These are phyloP conservation scores for Myxozyma geophila DNA, from an alignment of 805 yeast species.

Conservation along the genomic window DNA sequence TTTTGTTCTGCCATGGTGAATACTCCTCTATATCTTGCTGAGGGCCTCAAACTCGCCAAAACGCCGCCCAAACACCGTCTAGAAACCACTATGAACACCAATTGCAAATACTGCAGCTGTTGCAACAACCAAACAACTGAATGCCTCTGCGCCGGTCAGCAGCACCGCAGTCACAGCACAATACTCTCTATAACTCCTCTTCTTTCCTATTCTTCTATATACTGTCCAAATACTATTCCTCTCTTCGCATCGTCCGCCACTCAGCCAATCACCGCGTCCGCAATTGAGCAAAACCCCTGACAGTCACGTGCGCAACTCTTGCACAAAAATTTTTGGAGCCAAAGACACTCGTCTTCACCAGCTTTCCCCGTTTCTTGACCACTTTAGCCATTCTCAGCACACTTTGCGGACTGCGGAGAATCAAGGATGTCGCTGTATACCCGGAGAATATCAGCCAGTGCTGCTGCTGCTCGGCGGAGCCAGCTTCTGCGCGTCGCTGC, in stretches of 20 bases:
- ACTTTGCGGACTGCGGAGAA: neutral
- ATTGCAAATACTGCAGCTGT: too few species aligned
- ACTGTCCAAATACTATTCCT: too few species aligned
- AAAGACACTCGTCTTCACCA: neutral
- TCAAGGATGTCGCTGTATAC: neutral
- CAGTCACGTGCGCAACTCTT: slow-evolving; percentile 6
- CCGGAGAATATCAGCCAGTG: neutral
- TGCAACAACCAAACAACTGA: too few species aligned
- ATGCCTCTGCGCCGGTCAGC: too few species aligned
- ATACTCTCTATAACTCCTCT: too few species aligned
- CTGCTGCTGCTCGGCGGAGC: neutral
- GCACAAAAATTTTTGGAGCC: neutral
- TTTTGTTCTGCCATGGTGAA: neutral
- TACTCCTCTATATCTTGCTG: neutral
- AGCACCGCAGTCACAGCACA: too few species aligned
- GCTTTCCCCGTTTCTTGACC: neutral
- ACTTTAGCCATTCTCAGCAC: neutral
- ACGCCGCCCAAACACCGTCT: too few species aligned
- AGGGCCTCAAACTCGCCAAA: neutral
- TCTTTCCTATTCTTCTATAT: too few species aligned
- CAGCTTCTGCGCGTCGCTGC: neutral
- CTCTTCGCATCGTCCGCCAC: too few species aligned
- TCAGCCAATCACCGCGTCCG: slow-evolving; percentile 6
- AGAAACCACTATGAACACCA: too few species aligned
- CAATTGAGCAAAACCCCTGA: slow-evolving; percentile 7